Base-by-base conservation (phyloP, 345 rosid species). In the Pistacia vera region DNA sequence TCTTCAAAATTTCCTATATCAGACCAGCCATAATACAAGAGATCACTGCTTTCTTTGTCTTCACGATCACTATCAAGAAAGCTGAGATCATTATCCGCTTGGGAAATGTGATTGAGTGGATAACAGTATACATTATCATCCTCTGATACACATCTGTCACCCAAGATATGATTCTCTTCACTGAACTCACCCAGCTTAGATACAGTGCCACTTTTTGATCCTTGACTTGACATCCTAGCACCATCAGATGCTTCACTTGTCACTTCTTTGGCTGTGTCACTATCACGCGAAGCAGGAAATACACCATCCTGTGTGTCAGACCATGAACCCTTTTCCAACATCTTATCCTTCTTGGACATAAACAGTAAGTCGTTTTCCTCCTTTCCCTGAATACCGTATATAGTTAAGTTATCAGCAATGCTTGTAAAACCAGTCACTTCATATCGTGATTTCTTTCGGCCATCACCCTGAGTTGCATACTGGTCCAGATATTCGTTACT, bases 1-100 rank as follows among this genome's bases (percentile, higher is more conserved):
- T 94, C 98, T 84, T 92, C 98, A 82, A 94, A 92, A 80, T 90
- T 91, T 55, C 87, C 97, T 22, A 94, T 86, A 69, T 94, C 97
- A 74, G 88, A 87, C 98, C 97, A 94, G 38, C 86, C 92, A 82
- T 90, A 94, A 72, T 83, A 80, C 58, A 88, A 84, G 38, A 91
- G 91, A 74, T 88, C 96, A 63, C 76, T 79, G 74, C 77, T 82
- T 84, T 80, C 97, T 85, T 83, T 90, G 72, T 86, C 96, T 59
- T 86, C 90, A 49, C 28, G 51, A 33, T 81, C 89, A 76, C 86
- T 82, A 77, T 86, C 75, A 57, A 91, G 87, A 83, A 90, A 88
- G 80, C 79, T 83, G 70, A 92, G 88, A 79, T 82, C 86, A 69
- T 81, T 85, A 57, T 87, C 90, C 44, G 88, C 71, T 80, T 86